Percentiles rank a stretch among this genome's conserved stretches.
Evolutionary conservation across 2,329 filamentous ascomycete species (phyloP).

Genomic region (Teratosphaeriaceae sp.): DNA sequence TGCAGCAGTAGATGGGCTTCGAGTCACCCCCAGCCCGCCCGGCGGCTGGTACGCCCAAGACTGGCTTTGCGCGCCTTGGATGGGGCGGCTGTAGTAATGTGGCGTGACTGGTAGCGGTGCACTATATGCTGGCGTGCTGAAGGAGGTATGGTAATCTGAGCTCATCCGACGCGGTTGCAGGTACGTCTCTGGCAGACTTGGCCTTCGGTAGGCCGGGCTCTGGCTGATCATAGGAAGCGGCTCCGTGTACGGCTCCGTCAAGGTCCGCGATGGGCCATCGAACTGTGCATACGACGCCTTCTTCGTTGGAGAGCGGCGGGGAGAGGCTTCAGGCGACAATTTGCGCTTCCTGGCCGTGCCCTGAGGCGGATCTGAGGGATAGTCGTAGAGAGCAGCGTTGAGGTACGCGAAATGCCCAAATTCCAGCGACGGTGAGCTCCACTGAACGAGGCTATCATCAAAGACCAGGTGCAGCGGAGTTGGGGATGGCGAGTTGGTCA

Average conservation of each 20-base stretch:
- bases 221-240: constrained; percentile 29
- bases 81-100: constrained; percentile 20
- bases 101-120: constrained; percentile 15
- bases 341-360: constrained; percentile 49
- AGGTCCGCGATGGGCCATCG: constrained; percentile 27
- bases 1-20: constrained; percentile 23
- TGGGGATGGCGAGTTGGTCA: constrained; percentile 49
- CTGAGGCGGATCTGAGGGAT: constrained; percentile 25
- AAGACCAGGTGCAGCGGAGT: constrained; percentile 56
- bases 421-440: constrained; percentile 40
- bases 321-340: constrained; percentile 45
- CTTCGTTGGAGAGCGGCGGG: constrained; percentile 41
- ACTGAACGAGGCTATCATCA: constrained; percentile 38
- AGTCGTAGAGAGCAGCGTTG: constrained; percentile 19
- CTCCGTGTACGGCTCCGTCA: constrained; percentile 27
- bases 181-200: constrained; percentile 29
- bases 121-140: constrained; percentile 18
- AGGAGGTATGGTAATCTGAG: constrained; percentile 20
- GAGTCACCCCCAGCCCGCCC: constrained; percentile 13
- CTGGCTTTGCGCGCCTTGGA: constrained; percentile 30
- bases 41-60: constrained; percentile 28
- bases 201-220: constrained; percentile 31
- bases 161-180: constrained; percentile 34
- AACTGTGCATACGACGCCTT: constrained; percentile 33
- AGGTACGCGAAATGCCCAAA: constrained; percentile 57